A percentile compares a stretch with the other conserved stretches of the same genome.
Conservation (phyloP, 345 rosid species). For the Anacardium occidentale region DNA sequence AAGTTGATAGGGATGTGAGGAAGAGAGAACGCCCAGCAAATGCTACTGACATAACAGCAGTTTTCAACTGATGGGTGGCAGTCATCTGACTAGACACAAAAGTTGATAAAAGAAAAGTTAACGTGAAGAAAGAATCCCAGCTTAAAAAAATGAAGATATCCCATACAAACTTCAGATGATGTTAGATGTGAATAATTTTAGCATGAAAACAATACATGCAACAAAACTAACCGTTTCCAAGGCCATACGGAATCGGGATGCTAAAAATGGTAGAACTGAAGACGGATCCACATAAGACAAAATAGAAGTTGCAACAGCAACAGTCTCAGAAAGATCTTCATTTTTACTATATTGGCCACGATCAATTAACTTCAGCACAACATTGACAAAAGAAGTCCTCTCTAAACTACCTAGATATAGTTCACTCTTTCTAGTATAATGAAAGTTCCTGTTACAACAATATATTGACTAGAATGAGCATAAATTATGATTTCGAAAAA, state of each 20-base stretch:
- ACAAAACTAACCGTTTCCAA: constrained; percentile 89
- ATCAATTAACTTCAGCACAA: constrained; percentile 78
- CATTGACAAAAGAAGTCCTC: constrained; percentile 69
- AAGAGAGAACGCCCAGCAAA: constrained; percentile 90
- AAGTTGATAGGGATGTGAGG: constrained; percentile 61
- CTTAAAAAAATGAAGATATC: constrained; percentile 8
- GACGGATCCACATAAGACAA: constrained; percentile 94
- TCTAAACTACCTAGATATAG: constrained; percentile 62
- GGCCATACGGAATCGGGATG: constrained; percentile 92
- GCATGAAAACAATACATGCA: constrained; percentile 7
- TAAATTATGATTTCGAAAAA: constrained; percentile 24
- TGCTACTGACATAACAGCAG: constrained; percentile 95
- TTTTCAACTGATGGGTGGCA: constrained; percentile 98
- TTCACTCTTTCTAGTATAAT: constrained; percentile 27
- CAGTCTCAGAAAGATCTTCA: constrained; percentile 96
- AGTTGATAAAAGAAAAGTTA: constrained; percentile 39
- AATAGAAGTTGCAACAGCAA: constrained; percentile 91
- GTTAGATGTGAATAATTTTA: constrained; percentile 3
- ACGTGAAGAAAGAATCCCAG: constrained; percentile 25
- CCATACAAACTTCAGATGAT: neutral
- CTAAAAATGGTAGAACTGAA: constrained; percentile 90
- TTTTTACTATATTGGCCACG: constrained; percentile 99
- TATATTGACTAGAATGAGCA: constrained; percentile 32
- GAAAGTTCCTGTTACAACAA: constrained; percentile 57
- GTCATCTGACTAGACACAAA: constrained; percentile 87